phyloP scores from a whole-genome alignment of 169 alveolate species.

The Plasmodium chabaudi region DNA sequence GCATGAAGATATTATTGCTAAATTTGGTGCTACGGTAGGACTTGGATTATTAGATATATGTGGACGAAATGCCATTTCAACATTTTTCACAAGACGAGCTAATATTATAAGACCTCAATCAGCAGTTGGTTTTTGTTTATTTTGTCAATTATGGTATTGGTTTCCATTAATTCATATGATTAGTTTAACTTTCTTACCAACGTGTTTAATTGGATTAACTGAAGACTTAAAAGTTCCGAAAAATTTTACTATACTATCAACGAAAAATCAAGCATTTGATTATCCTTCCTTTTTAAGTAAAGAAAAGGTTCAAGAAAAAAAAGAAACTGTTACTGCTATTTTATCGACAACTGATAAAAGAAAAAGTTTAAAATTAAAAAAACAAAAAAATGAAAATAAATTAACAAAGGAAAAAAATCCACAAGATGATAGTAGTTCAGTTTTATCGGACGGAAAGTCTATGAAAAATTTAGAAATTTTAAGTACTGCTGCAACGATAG shows the following conservation, averaged over 20 bases:
- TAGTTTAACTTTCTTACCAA: constrained; percentile 92
- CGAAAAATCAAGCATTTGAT: constrained; percentile 84
- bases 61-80: constrained; percentile 88
- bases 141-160: constrained; percentile 98
- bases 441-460: constrained; percentile 83
- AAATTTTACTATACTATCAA: constrained; percentile 87
- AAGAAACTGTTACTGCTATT: constrained; percentile 90
- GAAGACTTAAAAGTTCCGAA: constrained; percentile 91
- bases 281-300: constrained; percentile 85
- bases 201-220: constrained; percentile 90
- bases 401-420: constrained; percentile 70
- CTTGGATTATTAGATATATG: constrained; percentile 96
- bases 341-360: constrained; percentile 86
- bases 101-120: constrained; percentile 94
- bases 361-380: constrained; percentile 77
- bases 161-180: constrained; percentile 95
- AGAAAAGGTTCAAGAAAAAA: constrained; percentile 83
- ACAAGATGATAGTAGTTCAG: constrained; percentile 81
- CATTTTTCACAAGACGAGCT: constrained; percentile 81
- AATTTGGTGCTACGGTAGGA: constrained; percentile 96
- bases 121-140: constrained; percentile 95
- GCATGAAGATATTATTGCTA: constrained; percentile 96
- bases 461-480: constrained; percentile 79
- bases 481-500: constrained; percentile 86
- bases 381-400: constrained; percentile 65